phyloP scores from a whole-genome alignment of 768 basidiomycete species.

The Rhodotorula sphaerocarpa region DNA sequence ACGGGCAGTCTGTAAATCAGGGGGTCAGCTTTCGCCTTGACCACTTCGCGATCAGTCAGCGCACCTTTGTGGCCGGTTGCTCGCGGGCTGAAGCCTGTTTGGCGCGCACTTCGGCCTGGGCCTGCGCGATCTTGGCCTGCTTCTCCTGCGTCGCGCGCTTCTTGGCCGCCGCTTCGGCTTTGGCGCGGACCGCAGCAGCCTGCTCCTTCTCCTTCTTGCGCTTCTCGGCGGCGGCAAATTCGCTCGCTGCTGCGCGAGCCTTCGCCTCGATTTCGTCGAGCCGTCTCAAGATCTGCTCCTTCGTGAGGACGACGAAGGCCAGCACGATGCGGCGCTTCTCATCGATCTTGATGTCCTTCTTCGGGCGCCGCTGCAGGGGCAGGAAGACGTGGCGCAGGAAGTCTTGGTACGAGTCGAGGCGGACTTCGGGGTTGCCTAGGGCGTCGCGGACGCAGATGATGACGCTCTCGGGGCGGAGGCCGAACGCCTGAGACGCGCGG shows the following conservation, averaged over 20 bases:
- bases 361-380: background rate
- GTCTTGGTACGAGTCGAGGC: constrained; percentile 8
- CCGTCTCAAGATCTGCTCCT: background rate
- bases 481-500: constrained; percentile 27
- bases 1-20: too few species aligned
- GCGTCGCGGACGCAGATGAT: constrained; percentile 14
- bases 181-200: background rate
- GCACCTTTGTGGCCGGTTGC: background rate
- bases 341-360: constrained; percentile 16
- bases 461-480: constrained; percentile 9
- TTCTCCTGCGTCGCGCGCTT: background rate
- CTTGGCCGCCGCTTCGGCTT: background rate
- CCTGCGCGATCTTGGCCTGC: background rate
- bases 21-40: too few species aligned
- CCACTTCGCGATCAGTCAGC: too few species aligned
- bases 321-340: constrained; percentile 32
- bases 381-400: constrained; percentile 21
- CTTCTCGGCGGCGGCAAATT: background rate
- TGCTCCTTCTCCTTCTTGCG: background rate
- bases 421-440: constrained; percentile 11
- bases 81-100: background rate
- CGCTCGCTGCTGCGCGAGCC: background rate
- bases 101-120: background rate
- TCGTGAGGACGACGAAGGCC: constrained; percentile 22
- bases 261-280: background rate